phyloP scores from a whole-genome alignment of 768 basidiomycete species.

The Russula dissimulans region DNA sequence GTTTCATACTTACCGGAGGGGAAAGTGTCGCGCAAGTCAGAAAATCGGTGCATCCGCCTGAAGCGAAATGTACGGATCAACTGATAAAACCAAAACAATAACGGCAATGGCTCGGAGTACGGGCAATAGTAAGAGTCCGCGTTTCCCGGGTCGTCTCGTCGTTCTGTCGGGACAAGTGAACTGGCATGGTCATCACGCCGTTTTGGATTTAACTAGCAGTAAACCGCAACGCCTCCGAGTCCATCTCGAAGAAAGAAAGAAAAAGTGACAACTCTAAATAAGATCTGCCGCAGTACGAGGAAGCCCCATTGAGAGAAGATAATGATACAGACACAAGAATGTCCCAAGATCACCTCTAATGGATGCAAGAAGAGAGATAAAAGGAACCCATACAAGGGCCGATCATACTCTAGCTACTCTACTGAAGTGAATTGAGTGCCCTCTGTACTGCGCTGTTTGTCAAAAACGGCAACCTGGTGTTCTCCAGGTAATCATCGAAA shows the following conservation, averaged over 20 bases:
- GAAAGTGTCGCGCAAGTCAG: no score
- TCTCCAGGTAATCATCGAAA: slow-evolving; percentile 77
- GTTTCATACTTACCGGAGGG: no score
- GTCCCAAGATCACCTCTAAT: neutral
- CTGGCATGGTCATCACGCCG: no score
- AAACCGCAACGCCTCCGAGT: no score
- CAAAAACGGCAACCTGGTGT: slow-evolving; percentile 48
- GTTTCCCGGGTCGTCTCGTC: no score
- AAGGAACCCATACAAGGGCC: neutral
- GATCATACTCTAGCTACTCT: neutral
- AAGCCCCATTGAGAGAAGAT: neutral
- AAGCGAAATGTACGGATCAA: no score
- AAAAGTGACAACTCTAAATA: neutral
- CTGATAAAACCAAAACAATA: no score
- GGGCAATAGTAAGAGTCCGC: no score
- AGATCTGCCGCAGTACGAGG: neutral
- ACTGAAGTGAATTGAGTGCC: neutral
- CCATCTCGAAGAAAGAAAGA: neutral
- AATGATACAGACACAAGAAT: neutral
- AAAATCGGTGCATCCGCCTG: no score
- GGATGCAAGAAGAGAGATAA: neutral
- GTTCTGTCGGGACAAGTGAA: no score
- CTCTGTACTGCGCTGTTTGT: slow-evolving; percentile 26
- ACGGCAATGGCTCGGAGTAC: no score
- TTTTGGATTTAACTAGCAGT: no score